A percentile compares a stretch with the other conserved stretches of the same genome.
These are phyloP conservation scores for Aspergillus asperescens DNA, from an alignment of 495 filamentous ascomycete species.

Conservation along the genomic window DNA sequence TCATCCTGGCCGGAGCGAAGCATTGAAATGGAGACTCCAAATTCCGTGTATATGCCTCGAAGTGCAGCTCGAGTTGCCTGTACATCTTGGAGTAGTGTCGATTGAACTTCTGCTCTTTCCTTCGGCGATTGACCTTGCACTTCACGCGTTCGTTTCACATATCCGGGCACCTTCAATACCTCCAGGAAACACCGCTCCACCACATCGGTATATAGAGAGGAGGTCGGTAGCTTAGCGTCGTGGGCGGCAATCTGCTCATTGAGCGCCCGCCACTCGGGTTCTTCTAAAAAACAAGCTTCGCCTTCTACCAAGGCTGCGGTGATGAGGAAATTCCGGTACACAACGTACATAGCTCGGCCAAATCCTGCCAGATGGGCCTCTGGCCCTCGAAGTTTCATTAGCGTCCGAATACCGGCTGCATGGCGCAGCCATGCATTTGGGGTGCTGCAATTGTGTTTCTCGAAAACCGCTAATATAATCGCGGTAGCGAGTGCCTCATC, in stretches of 20 bases:
- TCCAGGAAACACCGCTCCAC: slow-evolving; percentile 27
- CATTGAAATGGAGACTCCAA: slow-evolving; percentile 24
- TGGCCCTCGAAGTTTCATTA: slow-evolving; percentile 33
- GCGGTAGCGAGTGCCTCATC: slow-evolving; percentile 26
- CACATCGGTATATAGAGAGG: slow-evolving; percentile 28
- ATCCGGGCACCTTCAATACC: slow-evolving; percentile 24
- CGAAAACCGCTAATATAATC: slow-evolving; percentile 31
- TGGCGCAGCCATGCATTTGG: slow-evolving; percentile 32
- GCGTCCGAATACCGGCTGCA: slow-evolving; percentile 30
- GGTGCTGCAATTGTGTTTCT: slow-evolving; percentile 31
- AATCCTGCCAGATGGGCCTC: slow-evolving; percentile 28
- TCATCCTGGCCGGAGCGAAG: slow-evolving; percentile 20
- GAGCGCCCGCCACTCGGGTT: slow-evolving; percentile 32
- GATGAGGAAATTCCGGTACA: slow-evolving; percentile 31
- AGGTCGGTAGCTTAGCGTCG: slow-evolving; percentile 28
- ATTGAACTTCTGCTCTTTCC: slow-evolving; percentile 7
- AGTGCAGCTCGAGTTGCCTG: slow-evolving; percentile 23
- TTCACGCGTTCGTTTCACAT: slow-evolving; percentile 23
- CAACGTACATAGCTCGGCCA: slow-evolving; percentile 30
- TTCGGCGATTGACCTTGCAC: slow-evolving; percentile 5
- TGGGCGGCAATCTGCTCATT: slow-evolving; percentile 25
- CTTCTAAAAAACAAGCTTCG: slow-evolving; percentile 29
- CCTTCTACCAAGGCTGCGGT: slow-evolving; percentile 24
- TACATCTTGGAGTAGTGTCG: slow-evolving; percentile 16
- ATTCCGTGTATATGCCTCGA: slow-evolving; percentile 26